A percentile compares a stretch with the other conserved stretches of the same genome.
Conservation (phyloP, 208 protist genomes). For the Crithidia sp. region DNA sequence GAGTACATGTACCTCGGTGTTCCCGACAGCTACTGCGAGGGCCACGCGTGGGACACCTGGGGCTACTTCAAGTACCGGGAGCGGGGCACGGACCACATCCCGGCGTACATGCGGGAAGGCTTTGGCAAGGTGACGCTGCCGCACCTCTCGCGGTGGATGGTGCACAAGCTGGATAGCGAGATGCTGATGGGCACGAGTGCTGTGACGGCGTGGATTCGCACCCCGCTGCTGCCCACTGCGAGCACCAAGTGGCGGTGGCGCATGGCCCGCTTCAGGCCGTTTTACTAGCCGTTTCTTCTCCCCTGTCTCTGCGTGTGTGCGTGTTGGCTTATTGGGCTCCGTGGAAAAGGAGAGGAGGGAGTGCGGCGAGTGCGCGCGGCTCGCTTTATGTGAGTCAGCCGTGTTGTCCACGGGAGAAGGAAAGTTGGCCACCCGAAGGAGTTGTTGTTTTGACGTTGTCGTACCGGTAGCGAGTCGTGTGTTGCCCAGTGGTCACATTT, state of each 20-base stretch:
- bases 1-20: constrained; percentile 90
- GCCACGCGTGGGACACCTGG: constrained; percentile 86
- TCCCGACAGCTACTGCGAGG: constrained; percentile 85
- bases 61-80: constrained; percentile 81
- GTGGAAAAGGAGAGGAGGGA: neutral
- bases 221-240: constrained; percentile 56
- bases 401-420: too few species aligned
- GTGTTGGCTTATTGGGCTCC: neutral
- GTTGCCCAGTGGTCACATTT: too few species aligned
- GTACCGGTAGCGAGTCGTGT: too few species aligned
- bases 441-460: too few species aligned
- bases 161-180: constrained; percentile 82
- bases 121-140: constrained; percentile 73
- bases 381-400: too few species aligned
- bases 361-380: neutral
- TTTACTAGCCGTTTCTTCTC: constrained; percentile 42
- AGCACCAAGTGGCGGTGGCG: constrained; percentile 54
- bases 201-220: constrained; percentile 78
- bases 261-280: constrained; percentile 66
- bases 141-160: constrained; percentile 83
- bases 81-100: constrained; percentile 58
- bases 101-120: constrained; percentile 77
- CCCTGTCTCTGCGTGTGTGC: neutral
- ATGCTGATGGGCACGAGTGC: constrained; percentile 83
- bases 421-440: too few species aligned